Conservation (phyloP, 108 stramenopile species). For the Cyclotella cryptica region DNA sequence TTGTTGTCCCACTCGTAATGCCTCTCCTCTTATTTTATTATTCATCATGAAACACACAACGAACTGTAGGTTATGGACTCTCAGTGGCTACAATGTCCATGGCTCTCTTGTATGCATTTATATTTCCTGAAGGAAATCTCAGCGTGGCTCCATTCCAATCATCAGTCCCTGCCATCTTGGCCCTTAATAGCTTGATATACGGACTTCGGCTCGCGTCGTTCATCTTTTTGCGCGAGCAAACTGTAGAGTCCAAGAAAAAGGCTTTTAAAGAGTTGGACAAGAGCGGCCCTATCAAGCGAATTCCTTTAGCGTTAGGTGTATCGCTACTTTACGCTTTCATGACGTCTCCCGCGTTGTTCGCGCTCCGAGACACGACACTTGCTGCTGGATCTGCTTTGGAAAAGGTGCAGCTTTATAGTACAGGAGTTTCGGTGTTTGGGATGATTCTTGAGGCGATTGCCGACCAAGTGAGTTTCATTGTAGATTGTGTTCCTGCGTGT, state of each 20-base stretch:
- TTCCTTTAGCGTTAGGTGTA: conserved; percentile 38
- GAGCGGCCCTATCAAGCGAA: conserved; percentile 36
- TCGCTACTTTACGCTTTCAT: conserved; percentile 51
- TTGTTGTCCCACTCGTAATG: background rate
- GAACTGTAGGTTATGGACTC: conserved; percentile 39
- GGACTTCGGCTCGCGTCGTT: conserved; percentile 43
- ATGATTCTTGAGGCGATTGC: conserved; percentile 40
- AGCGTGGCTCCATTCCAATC: conserved; percentile 6
- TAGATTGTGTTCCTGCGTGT: no score
- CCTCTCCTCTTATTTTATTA: background rate
- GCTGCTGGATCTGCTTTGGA: conserved; percentile 1
- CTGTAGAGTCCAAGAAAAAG: conserved; percentile 37
- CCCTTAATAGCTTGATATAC: conserved; percentile 24
- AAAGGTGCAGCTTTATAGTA: conserved; percentile 11
- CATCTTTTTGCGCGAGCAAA: conserved; percentile 36
- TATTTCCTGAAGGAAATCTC: conserved; percentile 4
- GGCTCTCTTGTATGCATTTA: conserved; percentile 35
- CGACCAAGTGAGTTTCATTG: conserved; percentile 21
- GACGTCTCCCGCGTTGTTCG: conserved; percentile 48
- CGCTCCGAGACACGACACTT: conserved; percentile 23
- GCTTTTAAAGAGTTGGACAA: conserved; percentile 30
- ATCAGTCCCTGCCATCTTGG: conserved; percentile 23
- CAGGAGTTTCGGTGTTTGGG: conserved; percentile 27
- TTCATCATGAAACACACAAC: background rate
- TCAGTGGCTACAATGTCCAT: conserved; percentile 42